phyloP scores from a whole-genome alignment of 768 basidiomycete genomes.

The Hygrocybe punicea region DNA sequence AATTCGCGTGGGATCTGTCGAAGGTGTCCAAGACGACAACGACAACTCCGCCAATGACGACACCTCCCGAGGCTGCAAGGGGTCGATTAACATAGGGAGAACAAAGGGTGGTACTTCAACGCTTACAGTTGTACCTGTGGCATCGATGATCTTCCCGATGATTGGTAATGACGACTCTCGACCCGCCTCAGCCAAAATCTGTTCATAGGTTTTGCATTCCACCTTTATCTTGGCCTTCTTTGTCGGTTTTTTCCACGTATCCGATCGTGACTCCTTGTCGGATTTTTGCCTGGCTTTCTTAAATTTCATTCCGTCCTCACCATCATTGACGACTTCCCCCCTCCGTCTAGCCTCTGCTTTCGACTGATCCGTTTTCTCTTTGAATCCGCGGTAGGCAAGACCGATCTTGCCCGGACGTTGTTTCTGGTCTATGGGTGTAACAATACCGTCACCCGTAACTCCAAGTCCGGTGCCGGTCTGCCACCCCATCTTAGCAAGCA shows the following conservation, averaged over 20 bases:
- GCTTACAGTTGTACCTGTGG: constrained; percentile 86
- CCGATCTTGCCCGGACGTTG: constrained; percentile 82
- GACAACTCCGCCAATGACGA: constrained; percentile 78
- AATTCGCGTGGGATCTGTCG: constrained; percentile 81
- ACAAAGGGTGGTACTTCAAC: constrained; percentile 1
- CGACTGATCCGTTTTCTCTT: constrained; percentile 82
- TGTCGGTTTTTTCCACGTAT: constrained; percentile 78
- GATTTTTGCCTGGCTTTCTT: constrained; percentile 53
- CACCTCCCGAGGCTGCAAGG: constrained; percentile 74
- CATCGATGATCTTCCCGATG: constrained; percentile 89
- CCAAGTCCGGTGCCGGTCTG: constrained; percentile 78
- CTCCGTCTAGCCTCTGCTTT: constrained; percentile 74
- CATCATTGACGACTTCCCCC: constrained; percentile 72
- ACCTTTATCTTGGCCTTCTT: constrained; percentile 82
- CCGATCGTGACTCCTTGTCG: constrained; percentile 54
- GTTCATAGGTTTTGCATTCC: constrained; percentile 95
- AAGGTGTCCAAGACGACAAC: constrained; percentile 77
- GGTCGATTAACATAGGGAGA: neutral
- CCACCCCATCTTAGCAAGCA: constrained; percentile 98
- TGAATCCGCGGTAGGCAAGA: constrained; percentile 83
- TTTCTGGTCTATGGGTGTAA: constrained; percentile 84
- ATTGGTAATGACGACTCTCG: constrained; percentile 51
- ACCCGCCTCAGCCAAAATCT: constrained; percentile 87
- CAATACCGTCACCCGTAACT: constrained; percentile 70
- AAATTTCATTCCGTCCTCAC: constrained; percentile 50